Percentiles rank a stretch among this genome's conserved stretches.
These are phyloP conservation scores for Cytospora piceicola DNA, from an alignment of 2,329 filamentous ascomycete genomes.

Conservation along the genomic window DNA sequence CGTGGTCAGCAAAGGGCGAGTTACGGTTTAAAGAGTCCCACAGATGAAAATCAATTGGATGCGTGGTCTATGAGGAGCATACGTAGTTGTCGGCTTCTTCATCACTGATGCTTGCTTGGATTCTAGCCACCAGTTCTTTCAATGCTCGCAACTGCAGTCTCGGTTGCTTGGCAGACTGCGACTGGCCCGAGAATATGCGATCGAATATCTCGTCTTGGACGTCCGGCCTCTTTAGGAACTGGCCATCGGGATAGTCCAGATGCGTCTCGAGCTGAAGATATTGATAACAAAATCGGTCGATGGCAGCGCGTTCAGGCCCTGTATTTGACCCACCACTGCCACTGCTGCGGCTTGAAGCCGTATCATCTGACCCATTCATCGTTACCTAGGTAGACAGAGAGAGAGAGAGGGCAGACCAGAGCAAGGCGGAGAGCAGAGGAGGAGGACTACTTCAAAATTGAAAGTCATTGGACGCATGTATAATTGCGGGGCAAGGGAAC, in stretches of 20 bases:
- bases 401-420: background rate
- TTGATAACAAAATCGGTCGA: slow-evolving; percentile 67
- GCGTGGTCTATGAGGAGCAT: slow-evolving; percentile 49
- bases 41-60: background rate
- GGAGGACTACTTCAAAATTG: too few relatives aligned
- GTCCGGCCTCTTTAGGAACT: slow-evolving; percentile 59
- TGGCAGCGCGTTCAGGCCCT: slow-evolving; percentile 23
- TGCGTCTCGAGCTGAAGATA: slow-evolving; percentile 75
- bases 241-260: slow-evolving; percentile 65
- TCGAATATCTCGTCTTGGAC: slow-evolving; percentile 70
- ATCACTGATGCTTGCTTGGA: slow-evolving; percentile 68
- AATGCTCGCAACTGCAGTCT: slow-evolving; percentile 73
- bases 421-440: too few relatives aligned
- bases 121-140: slow-evolving; percentile 70
- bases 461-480: too few relatives aligned
- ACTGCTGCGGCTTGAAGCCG: background rate
- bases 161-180: slow-evolving; percentile 32
- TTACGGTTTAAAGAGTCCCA: background rate
- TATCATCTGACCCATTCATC: background rate
- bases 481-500: too few relatives aligned
- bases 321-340: background rate
- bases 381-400: background rate
- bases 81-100: slow-evolving; percentile 87
- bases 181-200: slow-evolving; percentile 60
- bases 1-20: background rate